Percentiles rank a stretch among this genome's conserved stretches.
phyloP scores from a whole-genome alignment of 2,329 filamentous ascomycete genomes.

The Aspergillus neoniger region DNA sequence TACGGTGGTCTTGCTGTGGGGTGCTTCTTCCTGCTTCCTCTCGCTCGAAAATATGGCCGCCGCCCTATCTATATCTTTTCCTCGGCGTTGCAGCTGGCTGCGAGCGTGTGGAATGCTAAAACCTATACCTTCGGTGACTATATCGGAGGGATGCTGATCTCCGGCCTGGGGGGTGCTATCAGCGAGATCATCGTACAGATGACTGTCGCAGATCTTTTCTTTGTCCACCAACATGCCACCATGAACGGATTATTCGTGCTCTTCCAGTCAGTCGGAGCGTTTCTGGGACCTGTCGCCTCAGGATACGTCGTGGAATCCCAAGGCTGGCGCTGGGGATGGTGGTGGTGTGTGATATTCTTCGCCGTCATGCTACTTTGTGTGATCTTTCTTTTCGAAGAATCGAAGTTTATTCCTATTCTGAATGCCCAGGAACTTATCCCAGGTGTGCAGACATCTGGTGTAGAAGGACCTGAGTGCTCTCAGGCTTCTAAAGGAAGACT shows the following conservation, averaged over 20 bases:
- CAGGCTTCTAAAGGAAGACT: neutral
- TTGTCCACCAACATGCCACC: conserved; percentile 50
- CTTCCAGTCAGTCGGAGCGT: conserved; percentile 32
- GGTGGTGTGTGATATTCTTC: conserved; percentile 49
- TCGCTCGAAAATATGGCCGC: conserved; percentile 51
- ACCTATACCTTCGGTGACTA: conserved; percentile 47
- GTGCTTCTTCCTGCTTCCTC: conserved; percentile 47
- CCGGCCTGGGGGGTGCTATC: conserved; percentile 48
- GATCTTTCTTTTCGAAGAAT: conserved; percentile 50
- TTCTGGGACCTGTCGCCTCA: conserved; percentile 39
- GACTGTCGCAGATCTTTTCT: conserved; percentile 53
- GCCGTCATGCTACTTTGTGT: conserved; percentile 42
- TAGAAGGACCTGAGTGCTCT: neutral
- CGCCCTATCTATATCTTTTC: conserved; percentile 51
- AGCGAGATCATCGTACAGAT: conserved; percentile 50
- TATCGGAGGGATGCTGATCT: conserved; percentile 47
- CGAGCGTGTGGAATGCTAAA: conserved; percentile 48
- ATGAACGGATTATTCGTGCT: conserved; percentile 53
- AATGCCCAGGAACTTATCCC: neutral
- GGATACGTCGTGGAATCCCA: conserved; percentile 40
- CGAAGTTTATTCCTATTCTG: conserved; percentile 21
- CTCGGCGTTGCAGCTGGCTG: conserved; percentile 39
- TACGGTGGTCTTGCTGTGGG: conserved; percentile 48
- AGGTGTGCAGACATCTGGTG: neutral
- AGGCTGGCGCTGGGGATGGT: conserved; percentile 56